Percentiles rank a stretch among this genome's conserved stretches.
Evolutionary conservation across 78 protist genomes (phyloP).

Genomic region (Planoprotostelium fungivorum): DNA sequence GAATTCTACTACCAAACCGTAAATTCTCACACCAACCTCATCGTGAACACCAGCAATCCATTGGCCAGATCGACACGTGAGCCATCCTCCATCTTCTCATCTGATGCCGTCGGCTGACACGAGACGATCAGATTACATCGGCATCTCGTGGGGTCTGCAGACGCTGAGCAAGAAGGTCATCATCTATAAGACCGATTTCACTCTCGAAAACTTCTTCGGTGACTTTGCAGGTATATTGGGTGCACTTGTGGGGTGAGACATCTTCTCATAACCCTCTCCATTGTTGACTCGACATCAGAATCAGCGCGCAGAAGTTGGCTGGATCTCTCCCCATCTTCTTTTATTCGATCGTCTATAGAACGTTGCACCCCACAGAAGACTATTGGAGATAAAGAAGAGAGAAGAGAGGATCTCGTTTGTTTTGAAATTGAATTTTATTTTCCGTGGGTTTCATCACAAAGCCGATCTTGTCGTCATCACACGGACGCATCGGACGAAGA

Average conservation of each 20-base stretch:
- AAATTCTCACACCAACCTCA: background rate
- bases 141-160: background rate
- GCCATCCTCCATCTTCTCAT: background rate
- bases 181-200: background rate
- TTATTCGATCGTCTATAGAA: background rate
- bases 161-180: background rate
- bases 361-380: background rate
- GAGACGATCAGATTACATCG: background rate
- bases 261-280: background rate
- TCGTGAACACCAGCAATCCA: background rate
- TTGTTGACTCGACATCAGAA: background rate
- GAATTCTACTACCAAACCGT: background rate
- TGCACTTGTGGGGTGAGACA: background rate
- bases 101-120: background rate
- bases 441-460: no score
- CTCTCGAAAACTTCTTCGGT: background rate
- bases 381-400: background rate
- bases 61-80: background rate
- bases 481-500: no score
- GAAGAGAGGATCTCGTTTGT: no score
- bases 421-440: no score
- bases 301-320: background rate
- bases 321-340: background rate
- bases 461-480: no score
- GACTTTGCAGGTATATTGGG: background rate